Evolutionary conservation across 2,329 filamentous ascomycete species (phyloP), one percentile per base, ranked within the genome.

Genomic region (Leptographium flavum): DNA sequence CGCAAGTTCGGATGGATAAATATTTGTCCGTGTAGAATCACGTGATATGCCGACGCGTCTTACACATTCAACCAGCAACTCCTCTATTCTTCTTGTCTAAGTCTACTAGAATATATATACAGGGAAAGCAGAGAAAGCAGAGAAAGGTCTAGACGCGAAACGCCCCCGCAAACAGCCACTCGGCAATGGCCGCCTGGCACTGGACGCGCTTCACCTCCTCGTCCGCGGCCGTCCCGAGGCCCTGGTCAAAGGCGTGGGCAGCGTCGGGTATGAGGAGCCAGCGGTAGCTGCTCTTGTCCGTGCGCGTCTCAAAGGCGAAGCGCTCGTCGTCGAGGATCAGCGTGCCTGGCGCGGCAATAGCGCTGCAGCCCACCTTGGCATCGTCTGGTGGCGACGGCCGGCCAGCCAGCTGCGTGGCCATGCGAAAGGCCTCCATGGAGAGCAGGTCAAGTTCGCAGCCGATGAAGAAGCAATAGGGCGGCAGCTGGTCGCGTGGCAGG

Each of bases 391-490:
- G 60, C 55, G n/a, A 52, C 10, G 54, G 49, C 22, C 56, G 52
- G 1, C 59, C 60, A 5, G 60, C 60, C 4, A 67, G 47, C 39
- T 53, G 56, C 45, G 56, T 59, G 21, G 60, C 61, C 54, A 66
- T 54, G 25, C 58, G 51, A 60, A 61, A 66, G 9, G 51, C 59
- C 53, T 71, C 70, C 30, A 61, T 57, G 1, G 60, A 62, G 14
- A 70, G 52, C 54, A 68, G 61, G 53, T 73, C 70, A 45, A 68
- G 59, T 57, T 72, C 66, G 14, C 60, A 60, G 0, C 56, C 65
- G 7, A 71, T 49, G 30, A 69, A 52, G 49, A 67, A 71, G 4
- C 72, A 56, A 38, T 63, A 57, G 17, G 53, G 54, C 5, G 68
- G 69, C 27, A 72, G 55, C 21, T 50, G 35, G 14, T 60, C 56